Evolutionary conservation across 495 filamentous ascomycete species (phyloP).

Genomic region (Trichoderma erinaceum): DNA sequence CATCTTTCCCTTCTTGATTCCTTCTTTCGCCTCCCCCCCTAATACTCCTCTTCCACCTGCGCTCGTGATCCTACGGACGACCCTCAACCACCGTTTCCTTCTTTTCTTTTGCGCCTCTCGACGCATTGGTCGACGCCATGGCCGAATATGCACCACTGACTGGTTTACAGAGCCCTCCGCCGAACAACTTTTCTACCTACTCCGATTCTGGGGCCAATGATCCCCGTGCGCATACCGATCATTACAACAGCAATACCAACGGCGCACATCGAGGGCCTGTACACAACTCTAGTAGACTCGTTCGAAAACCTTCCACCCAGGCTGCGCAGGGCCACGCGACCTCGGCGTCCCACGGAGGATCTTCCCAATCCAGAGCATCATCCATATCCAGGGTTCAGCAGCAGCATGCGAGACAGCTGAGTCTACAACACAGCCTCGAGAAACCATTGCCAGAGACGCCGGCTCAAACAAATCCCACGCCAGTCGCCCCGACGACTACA

Average conservation of each 20-base stretch:
- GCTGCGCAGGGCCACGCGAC: background rate
- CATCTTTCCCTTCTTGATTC: background rate
- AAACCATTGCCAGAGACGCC: conserved; percentile 48
- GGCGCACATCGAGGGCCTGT: background rate
- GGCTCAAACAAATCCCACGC: conserved; percentile 32
- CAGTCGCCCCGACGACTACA: conserved; percentile 22
- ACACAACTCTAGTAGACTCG: background rate
- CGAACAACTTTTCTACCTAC: background rate
- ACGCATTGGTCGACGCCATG: conserved; percentile 7
- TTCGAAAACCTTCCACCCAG: conserved; percentile 3
- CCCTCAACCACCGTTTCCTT: background rate
- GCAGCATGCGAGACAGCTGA: conserved; percentile 45
- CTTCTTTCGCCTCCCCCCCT: background rate
- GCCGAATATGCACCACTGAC: conserved; percentile 3
- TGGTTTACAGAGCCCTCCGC: conserved; percentile 9
- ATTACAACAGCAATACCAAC: background rate
- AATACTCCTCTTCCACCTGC: background rate
- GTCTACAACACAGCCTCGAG: conserved; percentile 43
- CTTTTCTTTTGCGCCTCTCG: background rate
- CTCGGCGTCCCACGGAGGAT: background rate
- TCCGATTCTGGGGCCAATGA: conserved; percentile 11
- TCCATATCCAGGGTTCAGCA: conserved; percentile 12
- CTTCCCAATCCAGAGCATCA: background rate
- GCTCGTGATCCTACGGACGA: background rate
- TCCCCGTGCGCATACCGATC: background rate